Evolutionary conservation across 2,329 filamentous ascomycete species (phyloP).

Genomic region (Fusarium humuli): DNA sequence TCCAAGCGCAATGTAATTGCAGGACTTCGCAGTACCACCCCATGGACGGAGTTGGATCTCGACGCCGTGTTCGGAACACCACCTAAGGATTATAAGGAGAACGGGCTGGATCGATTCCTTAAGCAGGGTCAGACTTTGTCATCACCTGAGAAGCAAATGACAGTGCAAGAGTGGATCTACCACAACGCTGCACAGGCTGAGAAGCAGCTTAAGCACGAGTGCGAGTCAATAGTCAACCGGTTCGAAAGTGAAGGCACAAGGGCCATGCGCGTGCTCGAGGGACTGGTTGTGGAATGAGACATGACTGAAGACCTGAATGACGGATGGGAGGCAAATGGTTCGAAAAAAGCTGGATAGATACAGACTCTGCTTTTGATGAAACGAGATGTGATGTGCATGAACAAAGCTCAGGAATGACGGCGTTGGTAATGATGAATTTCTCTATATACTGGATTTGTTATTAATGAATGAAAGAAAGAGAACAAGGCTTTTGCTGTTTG

Average conservation of each 20-base stretch:
- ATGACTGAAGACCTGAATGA: slow-evolving; percentile 31
- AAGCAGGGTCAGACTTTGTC: slow-evolving; percentile 71
- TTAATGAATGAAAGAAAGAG: slow-evolving; percentile 24
- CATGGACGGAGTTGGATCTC: slow-evolving; percentile 82
- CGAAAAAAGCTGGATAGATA: slow-evolving; percentile 26
- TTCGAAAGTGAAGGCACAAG: slow-evolving; percentile 87
- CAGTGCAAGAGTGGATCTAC: slow-evolving; percentile 91
- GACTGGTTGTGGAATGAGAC: slow-evolving; percentile 67
- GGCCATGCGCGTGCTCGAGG: slow-evolving; percentile 82
- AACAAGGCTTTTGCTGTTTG: slow-evolving; percentile 5
- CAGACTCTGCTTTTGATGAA: slow-evolving; percentile 30
- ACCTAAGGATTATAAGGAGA: slow-evolving; percentile 62
- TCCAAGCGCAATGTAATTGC: slow-evolving; percentile 70
- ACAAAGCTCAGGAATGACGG: slow-evolving; percentile 38
- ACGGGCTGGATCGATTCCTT: slow-evolving; percentile 61
- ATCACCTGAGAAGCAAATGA: slow-evolving; percentile 87
- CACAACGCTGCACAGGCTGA: slow-evolving; percentile 85
- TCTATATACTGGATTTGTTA: slow-evolving; percentile 23
- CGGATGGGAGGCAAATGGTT: slow-evolving; percentile 8
- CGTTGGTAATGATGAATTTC: slow-evolving; percentile 38
- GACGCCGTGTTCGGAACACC: slow-evolving; percentile 73
- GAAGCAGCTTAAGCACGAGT: slow-evolving; percentile 80
- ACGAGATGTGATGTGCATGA: slow-evolving; percentile 25
- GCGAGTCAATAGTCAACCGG: slow-evolving; percentile 81
- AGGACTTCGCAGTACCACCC: slow-evolving; percentile 65